Conservation (phyloP, 2,329 filamentous ascomycete species). For the Bisporella sp. region DNA sequence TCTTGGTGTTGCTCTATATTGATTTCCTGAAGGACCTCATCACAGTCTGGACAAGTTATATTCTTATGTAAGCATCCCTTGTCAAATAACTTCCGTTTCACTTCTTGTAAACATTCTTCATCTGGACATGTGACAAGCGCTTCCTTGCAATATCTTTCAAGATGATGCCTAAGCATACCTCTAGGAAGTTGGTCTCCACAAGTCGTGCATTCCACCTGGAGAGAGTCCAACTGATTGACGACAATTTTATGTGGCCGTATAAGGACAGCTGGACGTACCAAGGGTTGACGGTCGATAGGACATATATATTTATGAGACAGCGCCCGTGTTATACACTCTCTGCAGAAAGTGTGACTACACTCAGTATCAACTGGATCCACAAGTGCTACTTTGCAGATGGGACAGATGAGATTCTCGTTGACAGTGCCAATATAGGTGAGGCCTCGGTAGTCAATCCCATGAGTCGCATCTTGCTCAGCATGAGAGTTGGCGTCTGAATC, state of each 20-base stretch:
- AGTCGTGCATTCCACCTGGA: slow-evolving; percentile 53
- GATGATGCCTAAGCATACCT: slow-evolving; percentile 48
- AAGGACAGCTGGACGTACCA: slow-evolving; percentile 28
- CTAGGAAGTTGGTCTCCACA: slow-evolving; percentile 45
- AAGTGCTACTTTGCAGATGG: slow-evolving; percentile 51
- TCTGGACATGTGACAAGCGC: slow-evolving; percentile 47
- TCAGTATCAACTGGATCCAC: slow-evolving; percentile 53
- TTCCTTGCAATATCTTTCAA: slow-evolving; percentile 49
- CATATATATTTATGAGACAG: slow-evolving; percentile 39
- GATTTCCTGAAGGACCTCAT: slow-evolving; percentile 36
- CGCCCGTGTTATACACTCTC: slow-evolving; percentile 44
- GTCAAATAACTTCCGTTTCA: slow-evolving; percentile 43
- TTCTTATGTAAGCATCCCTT: slow-evolving; percentile 48
- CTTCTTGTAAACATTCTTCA: slow-evolving; percentile 39
- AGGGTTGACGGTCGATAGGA: slow-evolving; percentile 49
- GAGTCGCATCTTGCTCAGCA: slow-evolving; percentile 12
- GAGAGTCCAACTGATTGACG: slow-evolving; percentile 52
- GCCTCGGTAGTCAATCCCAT: slow-evolving; percentile 26
- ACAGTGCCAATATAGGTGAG: slow-evolving; percentile 28
- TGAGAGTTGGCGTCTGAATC: not conserved
- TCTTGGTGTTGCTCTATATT: slow-evolving; percentile 41
- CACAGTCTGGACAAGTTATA: slow-evolving; percentile 46
- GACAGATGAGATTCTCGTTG: slow-evolving; percentile 33
- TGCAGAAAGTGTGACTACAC: slow-evolving; percentile 61
- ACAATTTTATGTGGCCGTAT: slow-evolving; percentile 37